Conservation (phyloP, 2,329 filamentous ascomycete genomes). For the Sporothrix brasiliensis region DNA sequence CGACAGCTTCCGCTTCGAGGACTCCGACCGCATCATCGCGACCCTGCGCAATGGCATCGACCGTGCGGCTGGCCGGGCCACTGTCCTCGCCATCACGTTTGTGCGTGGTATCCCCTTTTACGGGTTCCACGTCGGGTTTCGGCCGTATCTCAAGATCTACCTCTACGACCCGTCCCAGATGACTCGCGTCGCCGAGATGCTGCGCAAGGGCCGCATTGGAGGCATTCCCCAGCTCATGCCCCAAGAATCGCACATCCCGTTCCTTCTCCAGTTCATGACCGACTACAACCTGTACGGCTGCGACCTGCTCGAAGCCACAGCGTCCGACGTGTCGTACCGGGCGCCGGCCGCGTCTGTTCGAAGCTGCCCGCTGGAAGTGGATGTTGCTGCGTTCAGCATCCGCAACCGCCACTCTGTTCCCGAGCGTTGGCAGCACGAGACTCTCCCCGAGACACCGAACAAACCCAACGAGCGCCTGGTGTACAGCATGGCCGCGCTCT, state of each 20-base stretch:
- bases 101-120: constrained; percentile 96
- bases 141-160: constrained; percentile 91
- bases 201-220: constrained; percentile 69
- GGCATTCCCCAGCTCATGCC: constrained; percentile 90
- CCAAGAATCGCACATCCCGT: constrained; percentile 92
- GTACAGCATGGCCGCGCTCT: constrained; percentile 87
- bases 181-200: constrained; percentile 81
- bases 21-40: constrained; percentile 22
- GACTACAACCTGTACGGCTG: constrained; percentile 98
- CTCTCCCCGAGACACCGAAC: constrained; percentile 76
- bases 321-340: constrained; percentile 69
- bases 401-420: constrained; percentile 76
- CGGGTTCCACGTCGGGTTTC: constrained; percentile 91
- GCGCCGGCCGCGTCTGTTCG: constrained; percentile 63
- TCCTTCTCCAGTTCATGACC: constrained; percentile 93
- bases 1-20: constrained; percentile 25
- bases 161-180: constrained; percentile 85
- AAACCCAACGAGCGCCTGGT: constrained; percentile 77
- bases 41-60: constrained; percentile 83
- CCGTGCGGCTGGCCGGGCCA: constrained; percentile 74
- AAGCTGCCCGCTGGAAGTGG: constrained; percentile 80
- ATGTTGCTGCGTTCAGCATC: constrained; percentile 87
- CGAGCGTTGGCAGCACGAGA: constrained; percentile 79
- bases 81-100: constrained; percentile 81
- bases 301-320: constrained; percentile 71